Conservation (phyloP, 148 eudicot genomes). For the Cornus florida region DNA sequence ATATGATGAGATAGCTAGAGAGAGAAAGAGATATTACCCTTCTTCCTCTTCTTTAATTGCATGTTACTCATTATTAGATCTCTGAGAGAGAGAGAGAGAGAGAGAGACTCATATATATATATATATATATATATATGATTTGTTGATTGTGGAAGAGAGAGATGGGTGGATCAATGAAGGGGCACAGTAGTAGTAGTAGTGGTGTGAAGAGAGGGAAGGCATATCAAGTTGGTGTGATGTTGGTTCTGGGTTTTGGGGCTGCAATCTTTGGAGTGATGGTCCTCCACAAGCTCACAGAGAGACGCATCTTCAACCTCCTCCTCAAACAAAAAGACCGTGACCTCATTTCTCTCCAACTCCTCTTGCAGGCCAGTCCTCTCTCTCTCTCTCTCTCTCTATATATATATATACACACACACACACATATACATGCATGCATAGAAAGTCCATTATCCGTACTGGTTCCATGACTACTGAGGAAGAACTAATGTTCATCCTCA, state of each 20-base stretch:
- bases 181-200: conserved; percentile 2
- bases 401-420: neutral
- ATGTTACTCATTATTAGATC: neutral
- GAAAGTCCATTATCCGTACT: no score
- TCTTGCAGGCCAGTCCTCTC: conserved; percentile 54
- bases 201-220: conserved; percentile 32
- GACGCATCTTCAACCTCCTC: conserved; percentile 45
- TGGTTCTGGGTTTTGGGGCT: conserved; percentile 57
- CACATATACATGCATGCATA: no score
- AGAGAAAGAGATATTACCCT: neutral
- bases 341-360: conserved; percentile 61
- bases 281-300: conserved; percentile 70
- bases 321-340: conserved; percentile 63
- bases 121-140: no score
- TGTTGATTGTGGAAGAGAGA: neutral
- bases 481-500: no score
- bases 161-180: conserved; percentile 35
- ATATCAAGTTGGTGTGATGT: conserved; percentile 37
- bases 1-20: neutral
- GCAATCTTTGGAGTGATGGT: conserved; percentile 64
- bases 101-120: neutral
- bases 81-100: conserved; percentile 17
- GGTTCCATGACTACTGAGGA: no score
- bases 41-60: conserved; percentile 1
- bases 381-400: conserved; percentile 2